A percentile compares a stretch with the other conserved stretches of the same genome.
phyloP scores from a whole-genome alignment of 2,329 filamentous ascomycete species.

The Fusarium sp. region DNA sequence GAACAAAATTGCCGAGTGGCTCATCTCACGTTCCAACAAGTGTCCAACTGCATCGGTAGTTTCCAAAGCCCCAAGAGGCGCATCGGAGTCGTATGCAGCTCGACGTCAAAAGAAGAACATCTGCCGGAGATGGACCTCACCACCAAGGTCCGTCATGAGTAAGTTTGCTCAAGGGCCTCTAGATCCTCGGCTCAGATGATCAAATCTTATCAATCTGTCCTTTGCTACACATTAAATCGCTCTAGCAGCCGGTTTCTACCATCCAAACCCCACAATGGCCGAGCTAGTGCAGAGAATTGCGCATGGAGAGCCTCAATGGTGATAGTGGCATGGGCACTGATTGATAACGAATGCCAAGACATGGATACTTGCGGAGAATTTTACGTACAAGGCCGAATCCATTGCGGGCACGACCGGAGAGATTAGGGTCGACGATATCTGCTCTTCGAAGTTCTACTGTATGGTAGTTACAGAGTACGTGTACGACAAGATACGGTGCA shows the following conservation, averaged over 20 bases:
- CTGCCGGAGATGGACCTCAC: not conserved
- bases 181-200: not conserved
- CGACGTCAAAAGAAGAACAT: not conserved
- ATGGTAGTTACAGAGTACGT: not conserved
- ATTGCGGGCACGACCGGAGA: slow-evolving; percentile 14
- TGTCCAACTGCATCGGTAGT: slow-evolving; percentile 1
- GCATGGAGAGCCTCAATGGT: slow-evolving; percentile 17
- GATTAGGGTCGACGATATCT: not conserved
- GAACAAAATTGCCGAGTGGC: not conserved
- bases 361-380: slow-evolving; percentile 8
- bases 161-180: not conserved
- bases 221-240: not conserved
- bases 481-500: not conserved
- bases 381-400: slow-evolving; percentile 28
- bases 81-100: slow-evolving; percentile 12
- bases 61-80: not conserved
- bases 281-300: slow-evolving; percentile 27
- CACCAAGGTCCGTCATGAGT: not conserved
- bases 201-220: slow-evolving; percentile 29
- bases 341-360: slow-evolving; percentile 41
- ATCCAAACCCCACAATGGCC: slow-evolving; percentile 8
- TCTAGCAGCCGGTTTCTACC: slow-evolving; percentile 20
- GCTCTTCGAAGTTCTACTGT: not conserved
- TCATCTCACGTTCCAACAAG: not conserved
- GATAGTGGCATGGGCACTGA: slow-evolving; percentile 40